Conservation (phyloP, 2,329 filamentous ascomycete genomes). For the Aureobasidium pullulans region DNA sequence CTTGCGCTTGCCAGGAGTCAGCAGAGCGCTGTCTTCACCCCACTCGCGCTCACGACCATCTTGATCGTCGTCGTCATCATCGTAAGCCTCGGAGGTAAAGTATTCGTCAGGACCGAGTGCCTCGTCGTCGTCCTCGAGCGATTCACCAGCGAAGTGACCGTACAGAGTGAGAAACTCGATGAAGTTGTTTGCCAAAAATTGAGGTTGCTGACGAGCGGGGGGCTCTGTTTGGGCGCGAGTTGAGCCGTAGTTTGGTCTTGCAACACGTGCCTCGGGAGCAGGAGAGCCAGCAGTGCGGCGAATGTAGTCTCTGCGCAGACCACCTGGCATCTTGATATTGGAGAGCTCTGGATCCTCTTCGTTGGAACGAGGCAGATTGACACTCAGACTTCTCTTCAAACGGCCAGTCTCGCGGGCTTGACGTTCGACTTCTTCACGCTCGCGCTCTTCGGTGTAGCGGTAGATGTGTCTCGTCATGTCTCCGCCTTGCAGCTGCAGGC, state of each 20-base stretch:
- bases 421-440: conserved; percentile 69
- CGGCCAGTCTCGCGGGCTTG: conserved; percentile 50
- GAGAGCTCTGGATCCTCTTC: conserved; percentile 77
- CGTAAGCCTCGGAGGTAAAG: conserved; percentile 71
- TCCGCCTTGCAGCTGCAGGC: conserved; percentile 83
- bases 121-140: conserved; percentile 94
- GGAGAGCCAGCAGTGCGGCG: conserved; percentile 60
- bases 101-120: conserved; percentile 81
- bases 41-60: conserved; percentile 59
- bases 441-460: conserved; percentile 87
- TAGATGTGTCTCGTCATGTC: conserved; percentile 95
- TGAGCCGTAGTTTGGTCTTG: conserved; percentile 27
- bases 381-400: conserved; percentile 78
- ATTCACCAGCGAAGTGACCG: conserved; percentile 94
- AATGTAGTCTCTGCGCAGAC: conserved; percentile 85
- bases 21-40: conserved; percentile 79
- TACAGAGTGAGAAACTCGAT: conserved; percentile 93
- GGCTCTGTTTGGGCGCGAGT: conserved; percentile 14
- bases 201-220: conserved; percentile 39
- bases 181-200: conserved; percentile 83
- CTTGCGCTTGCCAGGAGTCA: conserved; percentile 61
- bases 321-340: conserved; percentile 86
- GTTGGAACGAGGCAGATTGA: conserved; percentile 69
- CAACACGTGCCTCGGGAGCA: conserved; percentile 38
- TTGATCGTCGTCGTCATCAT: conserved; percentile 39